These are phyloP conservation scores for Lathyrus tuberosus DNA, from an alignment of 306 rosid species.

Conservation along the genomic window DNA sequence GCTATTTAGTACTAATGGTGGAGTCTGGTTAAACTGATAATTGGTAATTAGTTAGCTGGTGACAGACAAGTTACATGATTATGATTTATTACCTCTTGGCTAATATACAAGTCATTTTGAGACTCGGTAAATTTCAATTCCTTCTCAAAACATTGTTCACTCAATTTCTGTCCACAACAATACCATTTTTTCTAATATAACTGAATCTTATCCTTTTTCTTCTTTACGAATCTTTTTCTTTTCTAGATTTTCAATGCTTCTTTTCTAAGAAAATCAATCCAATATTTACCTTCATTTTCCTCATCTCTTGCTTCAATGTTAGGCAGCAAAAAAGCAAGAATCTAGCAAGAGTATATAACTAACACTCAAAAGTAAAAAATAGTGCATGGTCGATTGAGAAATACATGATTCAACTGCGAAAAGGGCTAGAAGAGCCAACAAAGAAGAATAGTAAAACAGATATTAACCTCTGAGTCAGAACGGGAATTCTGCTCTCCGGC, in stretches of 20 bases:
- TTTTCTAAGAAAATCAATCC: constrained; percentile 4
- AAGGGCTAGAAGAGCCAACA: constrained; percentile 17
- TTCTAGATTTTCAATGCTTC: background rate
- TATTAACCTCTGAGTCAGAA: constrained; percentile 72
- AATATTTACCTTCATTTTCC: background rate
- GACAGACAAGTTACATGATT: constrained; percentile 3
- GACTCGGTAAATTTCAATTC: constrained; percentile 4
- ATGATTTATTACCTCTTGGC: constrained; percentile 2
- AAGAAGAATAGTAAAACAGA: constrained; percentile 18
- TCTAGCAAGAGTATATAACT: constrained; percentile 24
- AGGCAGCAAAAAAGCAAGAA: constrained; percentile 16
- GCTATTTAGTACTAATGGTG: background rate
- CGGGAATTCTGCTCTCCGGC: constrained; percentile 52
- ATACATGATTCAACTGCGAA: constrained; percentile 1
- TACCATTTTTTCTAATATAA: background rate
- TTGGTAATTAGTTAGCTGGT: background rate
- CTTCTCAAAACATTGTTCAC: background rate
- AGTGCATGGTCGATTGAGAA: constrained; percentile 19
- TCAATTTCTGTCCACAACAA: background rate
- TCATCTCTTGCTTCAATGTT: background rate
- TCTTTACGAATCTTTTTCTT: background rate
- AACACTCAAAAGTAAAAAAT: constrained; percentile 6
- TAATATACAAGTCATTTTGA: background rate
- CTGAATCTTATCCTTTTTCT: background rate
- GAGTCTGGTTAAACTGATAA: background rate